Base-by-base conservation (phyloP, 306 rosid species). In the Styphnolobium japonicum region DNA sequence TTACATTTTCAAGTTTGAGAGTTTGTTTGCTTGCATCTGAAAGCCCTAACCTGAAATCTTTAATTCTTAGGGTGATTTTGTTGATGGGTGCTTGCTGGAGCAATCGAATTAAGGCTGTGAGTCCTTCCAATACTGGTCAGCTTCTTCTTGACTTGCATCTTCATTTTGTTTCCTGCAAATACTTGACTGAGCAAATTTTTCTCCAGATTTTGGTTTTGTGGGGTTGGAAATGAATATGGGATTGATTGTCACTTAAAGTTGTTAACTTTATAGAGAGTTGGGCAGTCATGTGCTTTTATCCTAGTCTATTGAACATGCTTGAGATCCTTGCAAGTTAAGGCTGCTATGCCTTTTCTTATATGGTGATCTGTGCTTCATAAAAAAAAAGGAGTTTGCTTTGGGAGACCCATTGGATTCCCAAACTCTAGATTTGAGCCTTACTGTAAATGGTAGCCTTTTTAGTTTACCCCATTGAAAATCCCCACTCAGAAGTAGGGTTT, bases 71-170 rank as follows among this genome's bases (percentile, higher is more conserved):
- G 73, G 61, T 79, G 74, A 48, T 82, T 79, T 64, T 82, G 83
- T 86, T 66, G 89, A 96, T 93, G 99, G 99, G 99, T 84, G 87
- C 88, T 87, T 96, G 98, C 81, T 93, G 94, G 94, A 93, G 99
- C 80, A 90, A 83, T 49, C 85, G 82, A 78, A 84, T 91, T 75
- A 91, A 91, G 90, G 84, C 97, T 9, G 87, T 87, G 82, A 87
- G 86, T 84, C 81, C 93, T 82, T 86, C 86, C 58, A 77, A 73
- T 78, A 81, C 92, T 83, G 99, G 99, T 91, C 49, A n/a, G 29
- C 42, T n/a, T 19, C 72, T 56, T 23, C 72, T 70, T 43, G 34
- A 27, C 40, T 46, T 46, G 31, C 53, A 16, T 34, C 62, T 58
- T 78, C 56, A 18, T 40, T 33, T 62, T 65, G 19, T 76, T 76